Percentiles rank a stretch among this genome's conserved stretches.
phyloP scores from a whole-genome alignment of 345 rosid species.

The Moricandia moricandioides region DNA sequence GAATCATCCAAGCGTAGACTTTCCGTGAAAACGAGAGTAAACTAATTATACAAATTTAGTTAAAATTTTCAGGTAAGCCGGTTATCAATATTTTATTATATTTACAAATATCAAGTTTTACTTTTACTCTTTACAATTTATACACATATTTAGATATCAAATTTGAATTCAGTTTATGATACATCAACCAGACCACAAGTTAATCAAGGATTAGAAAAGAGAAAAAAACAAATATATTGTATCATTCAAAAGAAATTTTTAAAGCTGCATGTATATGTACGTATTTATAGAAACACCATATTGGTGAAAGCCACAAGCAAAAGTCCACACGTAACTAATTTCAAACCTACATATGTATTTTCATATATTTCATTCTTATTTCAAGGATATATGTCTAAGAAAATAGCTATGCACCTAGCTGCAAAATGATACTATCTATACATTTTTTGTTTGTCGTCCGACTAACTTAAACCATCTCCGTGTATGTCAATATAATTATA shows the following conservation, averaged over 20 bases:
- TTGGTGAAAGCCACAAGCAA: conserved; percentile 41
- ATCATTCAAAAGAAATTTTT: background rate
- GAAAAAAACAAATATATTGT: background rate
- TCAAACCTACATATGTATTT: conserved; percentile 13
- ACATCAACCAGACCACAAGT: too few species aligned
- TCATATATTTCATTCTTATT: conserved; percentile 6
- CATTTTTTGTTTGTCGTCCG: too few species aligned
- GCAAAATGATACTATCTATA: too few species aligned
- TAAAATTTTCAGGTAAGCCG: too few species aligned
- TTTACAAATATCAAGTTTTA: too few species aligned
- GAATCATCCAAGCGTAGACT: conserved; percentile 36
- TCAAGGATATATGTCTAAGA: background rate
- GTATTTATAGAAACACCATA: conserved; percentile 23
- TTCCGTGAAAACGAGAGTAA: conserved; percentile 34
- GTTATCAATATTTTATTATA: too few species aligned
- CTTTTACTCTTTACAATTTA: too few species aligned
- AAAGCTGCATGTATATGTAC: conserved; percentile 24
- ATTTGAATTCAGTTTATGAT: too few species aligned
- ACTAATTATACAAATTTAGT: background rate
- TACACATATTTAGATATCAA: too few species aligned
- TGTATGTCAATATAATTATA: background rate
- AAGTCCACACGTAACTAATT: conserved; percentile 32
- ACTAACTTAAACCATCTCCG: background rate
- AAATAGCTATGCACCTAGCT: too few species aligned
- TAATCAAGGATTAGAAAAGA: background rate